Conservation (phyloP, 768 basidiomycete genomes). For the Erythrobasidium yunnanense region DNA sequence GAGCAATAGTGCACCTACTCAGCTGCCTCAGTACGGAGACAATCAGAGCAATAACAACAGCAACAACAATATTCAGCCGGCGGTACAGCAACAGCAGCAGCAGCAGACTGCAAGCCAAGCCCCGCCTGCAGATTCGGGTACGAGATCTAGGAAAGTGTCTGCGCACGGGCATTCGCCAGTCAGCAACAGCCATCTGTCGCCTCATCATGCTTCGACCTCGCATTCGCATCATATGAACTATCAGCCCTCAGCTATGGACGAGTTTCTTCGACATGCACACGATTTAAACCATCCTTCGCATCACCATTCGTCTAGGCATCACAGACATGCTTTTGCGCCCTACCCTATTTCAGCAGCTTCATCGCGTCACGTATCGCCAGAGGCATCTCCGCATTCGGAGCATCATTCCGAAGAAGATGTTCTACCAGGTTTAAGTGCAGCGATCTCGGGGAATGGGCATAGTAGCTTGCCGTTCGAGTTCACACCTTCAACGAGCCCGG, state of each 20-base stretch:
- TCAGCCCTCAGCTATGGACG: not conserved
- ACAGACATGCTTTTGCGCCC: constrained; percentile 18
- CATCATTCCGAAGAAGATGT: constrained; percentile 5
- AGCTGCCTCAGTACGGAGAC: too few relatives aligned
- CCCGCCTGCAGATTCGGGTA: too few relatives aligned
- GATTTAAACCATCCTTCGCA: constrained; percentile 18
- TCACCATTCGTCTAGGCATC: constrained; percentile 21
- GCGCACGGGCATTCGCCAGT: too few relatives aligned
- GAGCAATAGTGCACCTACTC: not conserved
- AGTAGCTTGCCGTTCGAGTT: constrained; percentile 14
- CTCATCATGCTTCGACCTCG: not conserved
- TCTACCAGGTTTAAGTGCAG: not conserved
- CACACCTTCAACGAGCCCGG: constrained; percentile 16
- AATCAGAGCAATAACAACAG: too few relatives aligned
- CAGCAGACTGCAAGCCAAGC: too few relatives aligned
- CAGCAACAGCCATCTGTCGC: too few relatives aligned
- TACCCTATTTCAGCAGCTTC: constrained; percentile 24
- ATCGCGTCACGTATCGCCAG: constrained; percentile 27
- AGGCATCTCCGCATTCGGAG: constrained; percentile 10
- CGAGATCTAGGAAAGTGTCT: too few relatives aligned
- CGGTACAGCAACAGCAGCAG: too few relatives aligned
- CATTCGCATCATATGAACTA: constrained; percentile 1
- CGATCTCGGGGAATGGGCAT: not conserved
- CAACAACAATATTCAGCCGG: too few relatives aligned
- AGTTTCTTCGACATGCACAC: constrained; percentile 17